phyloP scores from a whole-genome alignment of 2,329 filamentous ascomycete genomes.

The Coleophoma cylindrospora region DNA sequence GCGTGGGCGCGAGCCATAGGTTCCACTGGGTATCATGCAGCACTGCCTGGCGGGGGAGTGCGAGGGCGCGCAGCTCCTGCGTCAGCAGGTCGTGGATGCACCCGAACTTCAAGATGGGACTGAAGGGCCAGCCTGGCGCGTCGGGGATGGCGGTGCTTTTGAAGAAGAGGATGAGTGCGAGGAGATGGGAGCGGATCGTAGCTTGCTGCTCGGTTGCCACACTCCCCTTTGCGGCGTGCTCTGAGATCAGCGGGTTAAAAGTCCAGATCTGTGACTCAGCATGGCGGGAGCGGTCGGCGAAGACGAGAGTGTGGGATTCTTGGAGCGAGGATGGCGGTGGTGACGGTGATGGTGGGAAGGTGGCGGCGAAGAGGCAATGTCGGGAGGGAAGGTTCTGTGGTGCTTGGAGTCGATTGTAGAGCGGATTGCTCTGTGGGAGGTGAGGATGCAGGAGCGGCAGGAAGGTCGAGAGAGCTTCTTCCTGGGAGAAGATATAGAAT shows the following conservation, averaged over 20 bases:
- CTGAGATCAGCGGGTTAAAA: constrained; percentile 19
- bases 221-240: background rate
- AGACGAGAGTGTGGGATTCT: constrained; percentile 20
- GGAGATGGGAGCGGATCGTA: constrained; percentile 9
- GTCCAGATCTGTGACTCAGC: constrained; percentile 24
- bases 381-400: constrained; percentile 20
- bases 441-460: constrained; percentile 14
- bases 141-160: constrained; percentile 13
- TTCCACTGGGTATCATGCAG: constrained; percentile 16
- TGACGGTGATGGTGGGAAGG: constrained; percentile 10
- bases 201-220: constrained; percentile 5
- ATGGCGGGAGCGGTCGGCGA: constrained; percentile 23
- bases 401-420: constrained; percentile 22
- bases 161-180: constrained; percentile 12
- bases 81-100: constrained; percentile 16
- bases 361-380: constrained; percentile 24
- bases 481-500: constrained; percentile 11
- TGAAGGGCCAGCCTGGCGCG: constrained; percentile 26
- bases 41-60: constrained; percentile 7
- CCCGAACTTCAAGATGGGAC: constrained; percentile 15
- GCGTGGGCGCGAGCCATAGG: constrained; percentile 9
- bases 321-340: background rate
- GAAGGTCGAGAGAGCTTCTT: constrained; percentile 12
- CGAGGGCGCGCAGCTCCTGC: constrained; percentile 6
- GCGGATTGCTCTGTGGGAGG: constrained; percentile 21